phyloP scores from a whole-genome alignment of 2,329 filamentous ascomycete species.

The Cytospora piceae region DNA sequence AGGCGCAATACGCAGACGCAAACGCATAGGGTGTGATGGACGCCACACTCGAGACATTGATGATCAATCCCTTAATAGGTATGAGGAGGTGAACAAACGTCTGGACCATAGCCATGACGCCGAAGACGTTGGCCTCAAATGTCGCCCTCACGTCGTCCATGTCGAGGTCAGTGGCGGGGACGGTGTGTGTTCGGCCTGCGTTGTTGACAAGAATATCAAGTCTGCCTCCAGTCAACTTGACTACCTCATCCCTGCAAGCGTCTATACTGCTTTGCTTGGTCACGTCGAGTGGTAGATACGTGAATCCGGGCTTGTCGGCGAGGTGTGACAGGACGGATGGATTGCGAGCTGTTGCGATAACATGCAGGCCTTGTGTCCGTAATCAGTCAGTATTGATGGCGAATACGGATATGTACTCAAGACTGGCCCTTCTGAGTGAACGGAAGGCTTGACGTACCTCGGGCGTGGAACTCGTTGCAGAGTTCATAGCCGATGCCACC shows the following conservation, averaged over 20 bases:
- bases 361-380: constrained; percentile 48
- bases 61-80: constrained; percentile 52
- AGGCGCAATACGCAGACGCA: constrained; percentile 57
- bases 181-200: constrained; percentile 39
- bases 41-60: constrained; percentile 59
- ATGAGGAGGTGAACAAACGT: constrained; percentile 56
- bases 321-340: constrained; percentile 52
- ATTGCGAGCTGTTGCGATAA: constrained; percentile 61
- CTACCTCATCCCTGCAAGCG: constrained; percentile 50
- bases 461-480: constrained; percentile 55
- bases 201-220: constrained; percentile 65
- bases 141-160: constrained; percentile 56
- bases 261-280: constrained; percentile 56
- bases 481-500: constrained; percentile 62
- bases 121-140: constrained; percentile 62
- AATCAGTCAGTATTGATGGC: constrained; percentile 3
- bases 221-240: constrained; percentile 52
- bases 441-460: constrained; percentile 43
- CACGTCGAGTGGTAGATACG: constrained; percentile 56
- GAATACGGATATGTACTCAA: too few relatives aligned
- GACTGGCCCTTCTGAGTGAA: background rate
- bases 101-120: constrained; percentile 59
- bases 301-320: constrained; percentile 48
- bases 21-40: constrained; percentile 57
- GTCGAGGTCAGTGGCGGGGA: constrained; percentile 41